A percentile compares a stretch with the other conserved stretches of the same genome.
Evolutionary conservation across 106 monocot species (phyloP).

Genomic region (Platanthera zijinensis): DNA sequence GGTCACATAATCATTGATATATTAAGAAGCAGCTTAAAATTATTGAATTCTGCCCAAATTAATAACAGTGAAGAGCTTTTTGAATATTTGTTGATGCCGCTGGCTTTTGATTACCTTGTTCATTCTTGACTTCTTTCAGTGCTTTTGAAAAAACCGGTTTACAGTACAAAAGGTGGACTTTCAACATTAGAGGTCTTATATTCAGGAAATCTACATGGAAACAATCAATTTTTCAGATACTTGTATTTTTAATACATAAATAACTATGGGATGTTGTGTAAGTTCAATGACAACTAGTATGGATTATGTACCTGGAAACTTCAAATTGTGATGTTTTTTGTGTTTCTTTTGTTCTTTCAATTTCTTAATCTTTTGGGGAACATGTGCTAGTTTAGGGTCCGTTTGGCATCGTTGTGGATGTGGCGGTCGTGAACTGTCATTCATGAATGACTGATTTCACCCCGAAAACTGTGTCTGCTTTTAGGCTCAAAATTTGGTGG

Average conservation of each 20-base stretch:
- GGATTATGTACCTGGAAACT: neutral
- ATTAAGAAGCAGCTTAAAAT: no score
- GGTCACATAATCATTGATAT: no score
- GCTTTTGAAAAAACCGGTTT: neutral
- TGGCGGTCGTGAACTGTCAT: no score
- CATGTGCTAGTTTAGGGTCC: no score
- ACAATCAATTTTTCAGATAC: neutral
- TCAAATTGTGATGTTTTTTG: neutral
- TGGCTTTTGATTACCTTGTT: neutral
- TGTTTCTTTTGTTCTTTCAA: neutral
- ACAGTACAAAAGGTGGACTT: neutral
- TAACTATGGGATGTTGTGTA: neutral
- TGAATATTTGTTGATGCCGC: neutral
- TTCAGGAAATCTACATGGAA: neutral
- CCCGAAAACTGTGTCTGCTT: no score
- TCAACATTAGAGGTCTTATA: neutral
- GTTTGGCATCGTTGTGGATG: no score
- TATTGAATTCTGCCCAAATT: no score
- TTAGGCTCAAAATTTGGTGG: no score
- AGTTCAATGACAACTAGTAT: neutral
- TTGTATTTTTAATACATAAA: neutral
- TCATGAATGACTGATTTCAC: no score
- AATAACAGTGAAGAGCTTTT: neutral
- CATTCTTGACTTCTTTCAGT: neutral
- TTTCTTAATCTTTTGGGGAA: neutral